Evolutionary conservation across 1,284 basidiomycete genomes (phyloP).

Genomic region (Kalmanozyma brasiliensis): DNA sequence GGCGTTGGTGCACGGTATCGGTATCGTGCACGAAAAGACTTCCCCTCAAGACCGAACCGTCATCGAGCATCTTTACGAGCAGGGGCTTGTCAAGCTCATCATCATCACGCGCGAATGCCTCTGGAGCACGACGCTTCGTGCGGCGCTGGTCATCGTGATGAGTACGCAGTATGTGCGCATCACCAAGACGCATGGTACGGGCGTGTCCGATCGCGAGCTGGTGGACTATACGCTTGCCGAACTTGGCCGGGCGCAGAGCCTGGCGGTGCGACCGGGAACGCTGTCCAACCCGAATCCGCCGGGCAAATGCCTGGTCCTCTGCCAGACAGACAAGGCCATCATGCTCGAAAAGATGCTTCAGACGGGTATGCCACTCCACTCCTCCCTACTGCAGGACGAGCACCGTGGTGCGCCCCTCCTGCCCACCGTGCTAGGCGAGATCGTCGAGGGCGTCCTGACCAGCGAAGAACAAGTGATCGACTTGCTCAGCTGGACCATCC

Average conservation of each 20-base stretch:
- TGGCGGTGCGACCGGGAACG: constrained; percentile 76
- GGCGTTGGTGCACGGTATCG: constrained; percentile 86
- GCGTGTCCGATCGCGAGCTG: constrained; percentile 74
- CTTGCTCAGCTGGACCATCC: constrained; percentile 84
- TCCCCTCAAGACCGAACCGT: constrained; percentile 78
- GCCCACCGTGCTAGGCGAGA: constrained; percentile 44
- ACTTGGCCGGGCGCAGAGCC: constrained; percentile 88
- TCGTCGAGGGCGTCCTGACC: constrained; percentile 26
- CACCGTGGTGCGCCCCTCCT: constrained; percentile 28
- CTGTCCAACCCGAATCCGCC: constrained; percentile 34
- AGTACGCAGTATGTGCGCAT: constrained; percentile 85
- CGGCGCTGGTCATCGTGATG: constrained; percentile 85
- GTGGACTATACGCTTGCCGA: constrained; percentile 84
- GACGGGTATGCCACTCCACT: constrained; percentile 89
- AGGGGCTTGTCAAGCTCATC: constrained; percentile 83
- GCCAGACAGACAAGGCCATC: constrained; percentile 85
- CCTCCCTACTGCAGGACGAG: constrained; percentile 74
- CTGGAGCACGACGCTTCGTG: constrained; percentile 85
- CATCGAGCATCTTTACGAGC: constrained; percentile 83
- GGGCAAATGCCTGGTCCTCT: constrained; percentile 77
- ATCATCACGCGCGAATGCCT: constrained; percentile 83
- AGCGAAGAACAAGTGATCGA: constrained; percentile 72
- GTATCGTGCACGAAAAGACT: constrained; percentile 83
- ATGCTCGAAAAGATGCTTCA: constrained; percentile 81
- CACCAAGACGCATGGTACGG: constrained; percentile 22